These are phyloP conservation scores for Candida germanica DNA, from an alignment of 805 yeast genomes.

Conservation along the genomic window DNA sequence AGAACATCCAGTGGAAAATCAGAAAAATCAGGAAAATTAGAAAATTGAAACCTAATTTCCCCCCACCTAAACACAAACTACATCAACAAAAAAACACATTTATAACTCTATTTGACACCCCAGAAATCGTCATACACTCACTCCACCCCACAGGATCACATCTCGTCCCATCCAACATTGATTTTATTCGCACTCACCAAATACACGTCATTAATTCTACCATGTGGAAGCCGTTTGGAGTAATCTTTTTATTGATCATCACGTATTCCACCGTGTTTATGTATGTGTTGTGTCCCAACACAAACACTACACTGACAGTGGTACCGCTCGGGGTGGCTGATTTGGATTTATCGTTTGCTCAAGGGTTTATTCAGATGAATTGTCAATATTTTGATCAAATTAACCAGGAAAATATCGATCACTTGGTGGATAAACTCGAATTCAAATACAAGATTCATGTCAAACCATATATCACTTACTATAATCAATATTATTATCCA, in stretches of 20 bases:
- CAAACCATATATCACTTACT: conserved; percentile 7
- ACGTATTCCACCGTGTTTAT: conserved; percentile 4
- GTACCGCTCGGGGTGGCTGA: neutral
- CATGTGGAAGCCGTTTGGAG: conserved; percentile 7
- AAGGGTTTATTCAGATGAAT: conserved; percentile 5
- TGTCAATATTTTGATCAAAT: conserved; percentile 11
- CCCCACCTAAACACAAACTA: too few species aligned
- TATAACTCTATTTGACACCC: too few species aligned
- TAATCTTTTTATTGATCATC: neutral
- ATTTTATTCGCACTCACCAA: too few species aligned
- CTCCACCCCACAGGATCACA: too few species aligned
- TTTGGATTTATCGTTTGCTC: conserved; percentile 4
- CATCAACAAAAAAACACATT: too few species aligned
- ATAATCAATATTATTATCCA: conserved; percentile 9
- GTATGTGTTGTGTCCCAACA: conserved; percentile 7
- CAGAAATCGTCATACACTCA: too few species aligned
- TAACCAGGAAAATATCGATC: conserved; percentile 12
- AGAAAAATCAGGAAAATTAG: too few species aligned
- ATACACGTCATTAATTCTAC: too few species aligned
- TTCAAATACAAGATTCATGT: conserved; percentile 13
- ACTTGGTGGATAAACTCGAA: conserved; percentile 8
- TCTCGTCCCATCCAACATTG: too few species aligned
- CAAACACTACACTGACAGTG: neutral
- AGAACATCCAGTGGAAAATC: too few species aligned
- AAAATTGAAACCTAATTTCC: too few species aligned